Evolutionary conservation across 371 early-diverging fungal species (phyloP).

Genomic region (Dichotomocladium elegans): DNA sequence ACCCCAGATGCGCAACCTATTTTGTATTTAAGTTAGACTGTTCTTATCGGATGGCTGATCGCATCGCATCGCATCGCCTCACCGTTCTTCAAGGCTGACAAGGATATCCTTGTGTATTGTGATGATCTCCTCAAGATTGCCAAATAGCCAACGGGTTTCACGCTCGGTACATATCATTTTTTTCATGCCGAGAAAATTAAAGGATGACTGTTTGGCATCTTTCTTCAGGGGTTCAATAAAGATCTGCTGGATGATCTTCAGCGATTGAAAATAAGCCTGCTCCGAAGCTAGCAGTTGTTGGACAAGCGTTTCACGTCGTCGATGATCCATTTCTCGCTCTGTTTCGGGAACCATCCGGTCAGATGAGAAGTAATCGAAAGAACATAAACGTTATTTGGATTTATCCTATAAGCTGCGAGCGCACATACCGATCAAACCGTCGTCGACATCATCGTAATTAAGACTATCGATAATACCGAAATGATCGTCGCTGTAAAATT

Average conservation of each 20-base stretch:
- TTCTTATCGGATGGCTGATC: neutral
- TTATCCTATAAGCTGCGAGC: too few relatives aligned
- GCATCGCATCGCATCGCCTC: constrained; percentile 3
- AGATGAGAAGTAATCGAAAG: too few relatives aligned
- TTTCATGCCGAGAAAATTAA: constrained; percentile 33
- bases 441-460: constrained; percentile 43
- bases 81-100: constrained; percentile 30
- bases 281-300: constrained; percentile 32
- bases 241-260: constrained; percentile 12
- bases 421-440: constrained; percentile 33
- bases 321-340: constrained; percentile 39
- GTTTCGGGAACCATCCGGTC: too few relatives aligned
- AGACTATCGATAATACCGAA: constrained; percentile 41
- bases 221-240: constrained; percentile 32
- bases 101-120: constrained; percentile 23
- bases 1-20: constrained; percentile 44
- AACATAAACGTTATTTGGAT: too few relatives aligned
- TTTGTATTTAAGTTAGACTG: constrained; percentile 2
- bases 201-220: constrained; percentile 25
- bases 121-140: constrained; percentile 31
- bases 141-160: constrained; percentile 36
- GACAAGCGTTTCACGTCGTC: constrained; percentile 32
- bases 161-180: constrained; percentile 42
- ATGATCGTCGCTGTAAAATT: constrained; percentile 11
- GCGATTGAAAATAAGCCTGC: constrained; percentile 23